Evolutionary conservation across 345 rosid species (phyloP), one percentile per base, ranked within the genome.

Genomic region (Geranium rotundifolium): DNA sequence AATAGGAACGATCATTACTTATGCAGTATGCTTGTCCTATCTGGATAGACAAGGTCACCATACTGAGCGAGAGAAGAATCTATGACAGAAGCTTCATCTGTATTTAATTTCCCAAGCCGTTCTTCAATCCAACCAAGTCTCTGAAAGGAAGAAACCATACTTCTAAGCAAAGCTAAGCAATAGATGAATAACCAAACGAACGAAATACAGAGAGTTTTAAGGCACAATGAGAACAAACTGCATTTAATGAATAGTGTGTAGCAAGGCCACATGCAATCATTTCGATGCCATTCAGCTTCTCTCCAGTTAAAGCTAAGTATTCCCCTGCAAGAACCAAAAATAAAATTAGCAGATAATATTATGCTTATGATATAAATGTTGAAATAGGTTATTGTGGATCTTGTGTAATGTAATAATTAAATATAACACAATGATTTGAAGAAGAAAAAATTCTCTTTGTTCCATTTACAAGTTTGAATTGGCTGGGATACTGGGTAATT

Each of bases 231-330:
- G 62, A 63, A 75, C 88, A 66, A 64, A 93, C 97, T 50, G 80
- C 77, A 64, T 83, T 76, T 73, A 93, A 75, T 63, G 84, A 71
- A 69, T 72, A 93, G 72, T 86, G 99, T 30, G 99, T 88, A 49
- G 99, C 97, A 75, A 90, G 96, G 79, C 89, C 86, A 75, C 86
- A 86, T 1, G 96, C 95, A 72, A 90, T 82, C 97, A 93, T 93
- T 69, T 93, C 96, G 0, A 75, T 85, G 69, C 92, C 97, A 77
- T 82, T 74, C 37, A 88, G 95, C 70, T 86, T 88, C 75, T 88
- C 87, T 72, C 97, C 99, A 4, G 95, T 88, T 61, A 93, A 79
- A 63, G 99, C 92, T 59, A 90, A 75, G 79, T 82, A 93, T 76
- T 93, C 96, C 73, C 96, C 97, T 93, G 78, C 41, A 71, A 67